Evolutionary conservation across 495 filamentous ascomycete genomes (phyloP).

Genomic region (Opeltia flavorubescens): DNA sequence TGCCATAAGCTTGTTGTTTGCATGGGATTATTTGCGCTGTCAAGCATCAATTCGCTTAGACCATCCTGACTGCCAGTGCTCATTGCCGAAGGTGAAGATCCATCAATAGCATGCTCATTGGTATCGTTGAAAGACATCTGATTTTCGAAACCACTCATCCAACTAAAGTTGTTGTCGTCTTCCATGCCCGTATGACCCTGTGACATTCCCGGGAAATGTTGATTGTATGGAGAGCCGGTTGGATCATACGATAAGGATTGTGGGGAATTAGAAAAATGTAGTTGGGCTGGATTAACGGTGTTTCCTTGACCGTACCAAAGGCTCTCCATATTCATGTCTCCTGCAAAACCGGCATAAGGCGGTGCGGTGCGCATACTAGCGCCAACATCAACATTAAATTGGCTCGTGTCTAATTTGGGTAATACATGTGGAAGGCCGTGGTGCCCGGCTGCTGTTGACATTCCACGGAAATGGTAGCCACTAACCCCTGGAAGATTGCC

Average conservation of each 20-base stretch:
- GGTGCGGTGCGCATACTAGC: conserved; percentile 69
- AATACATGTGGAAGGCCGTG: conserved; percentile 52
- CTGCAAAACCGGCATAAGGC: conserved; percentile 50
- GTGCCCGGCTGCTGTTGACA: conserved; percentile 51
- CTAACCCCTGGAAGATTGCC: conserved; percentile 50
- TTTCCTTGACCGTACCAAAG: conserved; percentile 52
- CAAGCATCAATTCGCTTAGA: conserved; percentile 84
- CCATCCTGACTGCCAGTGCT: conserved; percentile 85
- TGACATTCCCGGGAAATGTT: conserved; percentile 45
- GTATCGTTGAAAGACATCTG: conserved; percentile 53
- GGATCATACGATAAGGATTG: conserved; percentile 55
- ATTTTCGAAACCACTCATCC: conserved; percentile 74
- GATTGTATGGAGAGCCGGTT: conserved; percentile 57
- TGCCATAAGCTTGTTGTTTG: conserved; percentile 48
- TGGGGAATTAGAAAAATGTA: conserved; percentile 82
- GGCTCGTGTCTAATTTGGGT: conserved; percentile 72
- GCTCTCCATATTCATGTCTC: conserved; percentile 62
- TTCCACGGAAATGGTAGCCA: conserved; percentile 52
- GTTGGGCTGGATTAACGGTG: conserved; percentile 91
- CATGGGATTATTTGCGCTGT: conserved; percentile 49
- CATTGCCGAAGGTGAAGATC: conserved; percentile 87
- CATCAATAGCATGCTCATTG: conserved; percentile 71
- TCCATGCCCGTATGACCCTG: conserved; percentile 39
- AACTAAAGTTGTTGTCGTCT: conserved; percentile 68
- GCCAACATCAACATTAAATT: conserved; percentile 46